Evolutionary conservation across 2,329 filamentous ascomycete species (phyloP), one percentile per base, ranked within the genome.

Genomic region (Colletotrichum caudatum): DNA sequence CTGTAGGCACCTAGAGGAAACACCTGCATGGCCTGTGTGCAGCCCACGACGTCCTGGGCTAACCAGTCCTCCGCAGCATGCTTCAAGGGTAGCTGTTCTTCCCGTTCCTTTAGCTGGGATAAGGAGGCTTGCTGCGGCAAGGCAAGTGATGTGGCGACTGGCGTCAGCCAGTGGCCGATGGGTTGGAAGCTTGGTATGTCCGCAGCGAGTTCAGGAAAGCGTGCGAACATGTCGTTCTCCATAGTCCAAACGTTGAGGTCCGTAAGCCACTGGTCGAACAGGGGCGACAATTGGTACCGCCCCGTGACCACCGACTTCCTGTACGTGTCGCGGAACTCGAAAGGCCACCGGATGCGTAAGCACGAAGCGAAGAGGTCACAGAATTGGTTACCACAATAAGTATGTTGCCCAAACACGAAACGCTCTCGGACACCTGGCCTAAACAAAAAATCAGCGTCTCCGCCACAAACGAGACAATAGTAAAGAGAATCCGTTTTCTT

Each of bases 181-280:
- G 69, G 69, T n/a, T 64, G 65, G 53, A 64, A 69, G 6, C 26
- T 23, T 2, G 77, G 78, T 0, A 79, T 79, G 35, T 89, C 78
- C 6, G 72, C 74, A 3, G 51, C 72, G 16, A 79, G 70, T 41
- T 79, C 78, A 1, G 78, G 78, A 2, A 76, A 79, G 4, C 72
- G 73, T 0, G 54, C 35, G 33, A 79, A 79, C 53, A 79, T 75
- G 20, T 79, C 78, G 0, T 59, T 26, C 2, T 69, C 73, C 78
- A 79, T 78, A 1, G 77, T 77, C 78, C 78, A 79, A 0, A 73
- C 48, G 20, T 77, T 77, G 9, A 79, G 76, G n/a, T 79, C 76
- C 16, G 71, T 59, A 5, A 79, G 74, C 7, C 75, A 68, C 8
- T 74, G 54, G 26, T 79, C 76, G 8, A 79, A 79, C 0, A 72